phyloP scores from a whole-genome alignment of 306 rosid species.

The Hippophae rhamnoides region DNA sequence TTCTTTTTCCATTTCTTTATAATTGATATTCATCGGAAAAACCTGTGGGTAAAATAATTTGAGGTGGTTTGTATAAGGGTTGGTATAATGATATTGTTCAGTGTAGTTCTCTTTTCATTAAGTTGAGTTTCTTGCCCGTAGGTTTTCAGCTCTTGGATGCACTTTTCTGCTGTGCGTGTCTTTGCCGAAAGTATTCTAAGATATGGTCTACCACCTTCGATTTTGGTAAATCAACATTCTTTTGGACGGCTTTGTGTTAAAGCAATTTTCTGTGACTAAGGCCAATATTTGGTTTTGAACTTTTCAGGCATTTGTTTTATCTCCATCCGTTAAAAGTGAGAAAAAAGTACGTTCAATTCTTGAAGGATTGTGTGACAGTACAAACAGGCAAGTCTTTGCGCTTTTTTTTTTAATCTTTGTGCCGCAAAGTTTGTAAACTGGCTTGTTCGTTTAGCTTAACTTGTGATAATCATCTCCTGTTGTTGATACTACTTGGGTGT shows the following conservation, averaged over 20 bases:
- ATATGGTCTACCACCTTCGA: constrained; percentile 86
- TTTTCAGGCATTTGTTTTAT: constrained; percentile 72
- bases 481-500: no score
- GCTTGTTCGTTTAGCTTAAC: no score
- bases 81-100: no score
- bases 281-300: constrained; percentile 15
- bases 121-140: constrained; percentile 20
- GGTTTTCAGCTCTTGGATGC: constrained; percentile 99
- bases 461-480: no score
- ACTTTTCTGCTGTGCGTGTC: constrained; percentile 71
- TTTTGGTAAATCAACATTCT: constrained; percentile 47
- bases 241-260: constrained; percentile 6
- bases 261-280: constrained; percentile 12
- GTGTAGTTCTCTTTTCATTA: neutral
- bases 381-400: constrained; percentile 60
- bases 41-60: no score
- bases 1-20: constrained; percentile 6
- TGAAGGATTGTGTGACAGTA: constrained; percentile 61
- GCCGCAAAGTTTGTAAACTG: no score
- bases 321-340: constrained; percentile 66
- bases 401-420: no score
- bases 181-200: constrained; percentile 89
- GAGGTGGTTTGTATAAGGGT: no score
- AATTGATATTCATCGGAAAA: no score
- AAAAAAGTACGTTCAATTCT: constrained; percentile 82